Percentiles rank a stretch among this genome's conserved stretches.
phyloP scores from a whole-genome alignment of 2,329 filamentous ascomycete genomes.

The Diaporthe vexans region DNA sequence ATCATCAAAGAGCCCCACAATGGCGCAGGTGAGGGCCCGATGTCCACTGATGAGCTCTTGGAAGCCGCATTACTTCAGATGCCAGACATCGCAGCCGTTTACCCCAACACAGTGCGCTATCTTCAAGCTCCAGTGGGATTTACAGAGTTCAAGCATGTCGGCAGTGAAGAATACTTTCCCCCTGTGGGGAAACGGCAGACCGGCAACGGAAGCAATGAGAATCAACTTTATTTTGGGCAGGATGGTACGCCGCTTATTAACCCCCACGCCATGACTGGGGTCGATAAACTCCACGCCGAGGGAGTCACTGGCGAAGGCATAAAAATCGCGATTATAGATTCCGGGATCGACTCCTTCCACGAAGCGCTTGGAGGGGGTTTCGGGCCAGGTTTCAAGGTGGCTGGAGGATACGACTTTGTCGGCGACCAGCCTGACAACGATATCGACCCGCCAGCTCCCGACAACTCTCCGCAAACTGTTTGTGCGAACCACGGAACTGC shows the following conservation, averaged over 20 bases:
- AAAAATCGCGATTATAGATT: constrained; percentile 6
- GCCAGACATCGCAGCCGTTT: constrained; percentile 32
- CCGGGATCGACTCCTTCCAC: constrained; percentile 6
- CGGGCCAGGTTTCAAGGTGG: constrained; percentile 24
- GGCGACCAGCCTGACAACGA: constrained; percentile 29
- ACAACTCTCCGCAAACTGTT: constrained; percentile 14
- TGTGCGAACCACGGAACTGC: constrained; percentile 35
- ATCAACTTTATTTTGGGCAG: constrained; percentile 14
- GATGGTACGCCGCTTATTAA: constrained; percentile 21
- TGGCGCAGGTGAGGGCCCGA: not conserved
- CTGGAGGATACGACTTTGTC: constrained; percentile 24
- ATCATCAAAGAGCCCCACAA: not conserved
- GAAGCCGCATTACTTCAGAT: constrained; percentile 31
- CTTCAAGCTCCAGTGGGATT: constrained; percentile 4
- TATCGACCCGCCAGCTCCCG: constrained; percentile 12
- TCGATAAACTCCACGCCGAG: constrained; percentile 11
- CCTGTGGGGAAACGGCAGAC: not conserved
- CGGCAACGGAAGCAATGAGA: constrained; percentile 17
- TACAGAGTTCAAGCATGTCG: not conserved
- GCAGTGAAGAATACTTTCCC: not conserved
- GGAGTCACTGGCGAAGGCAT: constrained; percentile 15
- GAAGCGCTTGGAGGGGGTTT: constrained; percentile 5
- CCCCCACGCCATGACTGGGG: constrained; percentile 12
- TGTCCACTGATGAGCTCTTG: constrained; percentile 16
- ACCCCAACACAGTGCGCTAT: constrained; percentile 30